phyloP scores from a whole-genome alignment of 805 yeast genomes.

The Saccharomycopsis schoenii region DNA sequence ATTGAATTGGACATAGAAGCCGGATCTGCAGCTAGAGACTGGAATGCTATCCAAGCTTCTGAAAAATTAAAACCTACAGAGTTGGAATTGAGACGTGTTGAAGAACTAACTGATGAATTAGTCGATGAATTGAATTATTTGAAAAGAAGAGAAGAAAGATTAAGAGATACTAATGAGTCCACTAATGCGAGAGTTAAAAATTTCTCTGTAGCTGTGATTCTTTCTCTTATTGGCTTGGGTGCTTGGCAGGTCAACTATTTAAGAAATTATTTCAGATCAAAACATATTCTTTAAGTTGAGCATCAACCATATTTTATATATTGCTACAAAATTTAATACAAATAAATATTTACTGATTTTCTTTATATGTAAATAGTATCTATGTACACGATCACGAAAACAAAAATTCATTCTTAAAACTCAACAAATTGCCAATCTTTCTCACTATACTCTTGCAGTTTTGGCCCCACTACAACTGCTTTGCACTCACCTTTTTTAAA shows the following conservation, averaged over 20 bases:
- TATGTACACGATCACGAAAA: neutral
- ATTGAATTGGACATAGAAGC: slow-evolving; percentile 87
- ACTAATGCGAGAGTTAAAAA: slow-evolving; percentile 88
- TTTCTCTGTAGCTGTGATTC: slow-evolving; percentile 63
- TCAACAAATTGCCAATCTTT: slow-evolving; percentile 12
- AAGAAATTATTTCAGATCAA: slow-evolving; percentile 83
- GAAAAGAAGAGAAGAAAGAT: slow-evolving; percentile 77
- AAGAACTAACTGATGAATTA: slow-evolving; percentile 79
- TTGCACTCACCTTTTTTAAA: slow-evolving; percentile 19
- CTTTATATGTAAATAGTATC: neutral
- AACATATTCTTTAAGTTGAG: slow-evolving; percentile 41
- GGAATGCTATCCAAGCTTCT: slow-evolving; percentile 88
- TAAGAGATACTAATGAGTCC: slow-evolving; percentile 95
- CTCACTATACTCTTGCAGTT: slow-evolving; percentile 19
- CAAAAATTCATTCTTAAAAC: neutral
- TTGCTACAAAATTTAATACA: neutral
- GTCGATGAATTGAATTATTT: slow-evolving; percentile 71
- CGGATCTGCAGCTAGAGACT: slow-evolving; percentile 96
- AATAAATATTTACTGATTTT: neutral
- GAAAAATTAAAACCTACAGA: slow-evolving; percentile 92
- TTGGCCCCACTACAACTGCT: slow-evolving; percentile 38
- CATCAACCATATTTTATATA: neutral
- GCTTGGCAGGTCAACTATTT: slow-evolving; percentile 89
- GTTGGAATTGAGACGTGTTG: slow-evolving; percentile 77
- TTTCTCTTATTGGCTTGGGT: slow-evolving; percentile 69